Evolutionary conservation across 371 early-diverging fungal species (phyloP).

Genomic region (Haplosporangium sp.): DNA sequence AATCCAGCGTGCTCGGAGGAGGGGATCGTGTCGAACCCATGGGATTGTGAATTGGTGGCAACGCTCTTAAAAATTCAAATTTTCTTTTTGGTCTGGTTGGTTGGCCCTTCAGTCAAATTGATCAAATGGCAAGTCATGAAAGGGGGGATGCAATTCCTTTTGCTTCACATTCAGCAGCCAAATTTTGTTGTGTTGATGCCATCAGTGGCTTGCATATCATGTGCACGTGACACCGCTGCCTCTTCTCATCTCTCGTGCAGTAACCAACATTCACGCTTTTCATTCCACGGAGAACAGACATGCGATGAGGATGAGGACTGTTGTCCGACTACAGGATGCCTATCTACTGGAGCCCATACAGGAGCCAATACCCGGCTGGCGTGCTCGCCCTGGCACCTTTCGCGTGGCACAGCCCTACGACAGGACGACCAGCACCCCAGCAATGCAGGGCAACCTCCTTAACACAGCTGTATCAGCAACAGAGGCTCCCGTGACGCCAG

Average conservation of each 20-base stretch:
- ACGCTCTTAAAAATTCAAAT: background rate
- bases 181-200: too few species aligned
- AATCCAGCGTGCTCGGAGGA: slow-evolving; percentile 40
- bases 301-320: slow-evolving; percentile 12
- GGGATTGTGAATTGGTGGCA: slow-evolving; percentile 1
- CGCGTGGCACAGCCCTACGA: slow-evolving; percentile 42
- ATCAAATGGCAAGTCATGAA: too few species aligned
- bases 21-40: slow-evolving; percentile 52
- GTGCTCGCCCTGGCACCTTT: slow-evolving; percentile 44
- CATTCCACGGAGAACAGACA: background rate
- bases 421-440: background rate
- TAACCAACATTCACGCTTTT: background rate
- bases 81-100: too few species aligned
- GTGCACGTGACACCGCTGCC: too few species aligned
- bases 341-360: slow-evolving; percentile 21
- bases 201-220: too few species aligned
- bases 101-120: too few species aligned
- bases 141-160: too few species aligned
- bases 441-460: background rate
- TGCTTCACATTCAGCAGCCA: too few species aligned
- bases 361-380: slow-evolving; percentile 28
- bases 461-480: background rate
- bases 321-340: slow-evolving; percentile 8
- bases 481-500: background rate
- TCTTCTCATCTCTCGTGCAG: background rate